Conservation (phyloP, 495 filamentous ascomycete species). For the Pseudoneurospora amorphoporcata region DNA sequence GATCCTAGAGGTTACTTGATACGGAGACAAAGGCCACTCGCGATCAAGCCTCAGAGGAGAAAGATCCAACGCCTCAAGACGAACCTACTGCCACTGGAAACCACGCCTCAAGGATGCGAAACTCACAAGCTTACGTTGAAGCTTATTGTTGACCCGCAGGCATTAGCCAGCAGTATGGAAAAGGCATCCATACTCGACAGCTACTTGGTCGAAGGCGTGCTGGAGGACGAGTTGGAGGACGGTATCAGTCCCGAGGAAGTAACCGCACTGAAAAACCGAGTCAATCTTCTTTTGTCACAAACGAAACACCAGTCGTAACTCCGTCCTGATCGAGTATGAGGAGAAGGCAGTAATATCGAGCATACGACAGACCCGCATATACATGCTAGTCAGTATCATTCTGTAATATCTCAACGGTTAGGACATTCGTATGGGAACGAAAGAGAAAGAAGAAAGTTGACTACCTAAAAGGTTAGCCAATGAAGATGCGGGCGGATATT, state of each 20-base stretch:
- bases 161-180: background rate
- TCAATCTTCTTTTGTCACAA: background rate
- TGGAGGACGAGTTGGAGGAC: background rate
- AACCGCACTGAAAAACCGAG: background rate
- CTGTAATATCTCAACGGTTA: background rate
- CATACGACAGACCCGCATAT: background rate
- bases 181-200: constrained; percentile 1
- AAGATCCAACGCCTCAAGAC: constrained; percentile 30
- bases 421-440: background rate
- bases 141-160: constrained; percentile 4
- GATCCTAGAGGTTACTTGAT: constrained; percentile 34
- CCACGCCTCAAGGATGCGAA: constrained; percentile 17
- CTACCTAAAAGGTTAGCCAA: background rate
- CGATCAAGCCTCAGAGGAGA: constrained; percentile 10
- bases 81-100: constrained; percentile 37
- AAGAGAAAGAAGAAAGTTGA: background rate
- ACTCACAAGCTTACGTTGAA: constrained; percentile 16
- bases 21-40: constrained; percentile 27
- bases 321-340: background rate
- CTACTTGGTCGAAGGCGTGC: constrained; percentile 5
- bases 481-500: background rate
- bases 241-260: background rate
- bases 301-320: background rate
- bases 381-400: background rate
- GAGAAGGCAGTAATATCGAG: background rate